Conservation (phyloP, 2,329 filamentous ascomycete species). For the Geosmithia flava region DNA sequence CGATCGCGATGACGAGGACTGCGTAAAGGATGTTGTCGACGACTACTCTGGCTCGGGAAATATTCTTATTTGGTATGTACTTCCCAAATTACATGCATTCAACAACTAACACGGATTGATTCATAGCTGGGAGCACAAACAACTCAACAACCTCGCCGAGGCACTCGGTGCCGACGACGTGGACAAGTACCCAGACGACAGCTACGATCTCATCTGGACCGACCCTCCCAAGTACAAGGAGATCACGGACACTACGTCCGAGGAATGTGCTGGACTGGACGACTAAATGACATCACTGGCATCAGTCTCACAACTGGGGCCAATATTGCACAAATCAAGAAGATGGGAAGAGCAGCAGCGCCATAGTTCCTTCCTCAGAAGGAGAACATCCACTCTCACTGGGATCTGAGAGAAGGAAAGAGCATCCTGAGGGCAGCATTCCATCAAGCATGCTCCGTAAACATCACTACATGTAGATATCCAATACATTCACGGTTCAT, state of each 20-base stretch:
- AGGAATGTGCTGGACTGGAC: constrained; percentile 43
- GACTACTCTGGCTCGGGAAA: constrained; percentile 36
- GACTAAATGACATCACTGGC: not conserved
- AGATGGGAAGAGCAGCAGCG: too few relatives aligned
- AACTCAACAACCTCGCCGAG: constrained; percentile 36
- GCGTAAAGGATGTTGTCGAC: constrained; percentile 37
- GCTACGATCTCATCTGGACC: constrained; percentile 46
- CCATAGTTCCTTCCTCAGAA: too few relatives aligned
- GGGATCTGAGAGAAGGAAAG: too few relatives aligned
- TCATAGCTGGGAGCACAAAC: constrained; percentile 46
- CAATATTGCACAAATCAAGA: too few relatives aligned
- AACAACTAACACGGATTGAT: not conserved
- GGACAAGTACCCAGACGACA: constrained; percentile 34
- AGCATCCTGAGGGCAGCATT: too few relatives aligned
- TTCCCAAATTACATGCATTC: not conserved
- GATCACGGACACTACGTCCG: constrained; percentile 31
- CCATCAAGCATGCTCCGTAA: too few relatives aligned
- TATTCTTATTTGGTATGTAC: constrained; percentile 38
- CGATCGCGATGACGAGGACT: constrained; percentile 39
- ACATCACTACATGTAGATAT: too few relatives aligned
- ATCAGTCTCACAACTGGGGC: too few relatives aligned
- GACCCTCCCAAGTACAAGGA: constrained; percentile 34
- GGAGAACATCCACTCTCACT: too few relatives aligned
- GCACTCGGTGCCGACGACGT: constrained; percentile 37
- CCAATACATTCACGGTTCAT: too few relatives aligned